Percentiles rank a stretch among this genome's conserved stretches.
These are phyloP conservation scores for Saccharomycopsis hybrid DNA, from an alignment of 1,139 yeast species.

Conservation along the genomic window DNA sequence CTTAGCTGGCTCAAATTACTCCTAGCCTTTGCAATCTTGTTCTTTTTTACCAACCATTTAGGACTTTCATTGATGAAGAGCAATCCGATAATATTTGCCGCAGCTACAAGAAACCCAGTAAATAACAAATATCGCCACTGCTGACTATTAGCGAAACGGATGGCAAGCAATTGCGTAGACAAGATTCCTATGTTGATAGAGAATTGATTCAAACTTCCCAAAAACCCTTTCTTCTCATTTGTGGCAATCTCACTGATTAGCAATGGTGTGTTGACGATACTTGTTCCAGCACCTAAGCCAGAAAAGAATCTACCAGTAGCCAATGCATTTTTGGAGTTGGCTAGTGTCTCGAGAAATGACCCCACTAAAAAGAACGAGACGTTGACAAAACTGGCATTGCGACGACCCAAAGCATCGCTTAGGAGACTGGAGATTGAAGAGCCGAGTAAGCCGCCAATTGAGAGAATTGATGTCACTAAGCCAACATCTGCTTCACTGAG, in stretches of 20 bases:
- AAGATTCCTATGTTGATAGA: constrained; percentile 80
- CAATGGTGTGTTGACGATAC: constrained; percentile 78
- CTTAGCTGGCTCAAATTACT: constrained; percentile 25
- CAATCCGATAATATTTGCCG: constrained; percentile 40
- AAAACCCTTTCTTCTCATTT: constrained; percentile 53
- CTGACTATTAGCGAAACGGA: constrained; percentile 54
- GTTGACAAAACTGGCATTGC: constrained; percentile 49
- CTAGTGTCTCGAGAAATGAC: constrained; percentile 53
- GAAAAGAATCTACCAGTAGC: constrained; percentile 67
- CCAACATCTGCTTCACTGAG: constrained; percentile 66
- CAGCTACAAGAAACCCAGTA: constrained; percentile 51
- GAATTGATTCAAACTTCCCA: constrained; percentile 87
- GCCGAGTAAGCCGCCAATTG: constrained; percentile 81
- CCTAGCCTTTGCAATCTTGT: constrained; percentile 33
- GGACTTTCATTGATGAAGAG: constrained; percentile 70
- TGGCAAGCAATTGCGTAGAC: constrained; percentile 67
- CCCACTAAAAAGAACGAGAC: constrained; percentile 58
- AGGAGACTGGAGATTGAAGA: constrained; percentile 65
- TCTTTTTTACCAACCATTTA: constrained; percentile 55
- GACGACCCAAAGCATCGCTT: constrained; percentile 68
- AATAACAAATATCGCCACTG: constrained; percentile 69
- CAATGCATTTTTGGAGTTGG: constrained; percentile 40
- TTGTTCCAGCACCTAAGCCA: constrained; percentile 84
- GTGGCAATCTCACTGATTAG: constrained; percentile 81
- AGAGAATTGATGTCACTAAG: constrained; percentile 72